Evolutionary conservation across 352 stramenopile genomes (phyloP).

Genomic region (Peronospora tabacina): DNA sequence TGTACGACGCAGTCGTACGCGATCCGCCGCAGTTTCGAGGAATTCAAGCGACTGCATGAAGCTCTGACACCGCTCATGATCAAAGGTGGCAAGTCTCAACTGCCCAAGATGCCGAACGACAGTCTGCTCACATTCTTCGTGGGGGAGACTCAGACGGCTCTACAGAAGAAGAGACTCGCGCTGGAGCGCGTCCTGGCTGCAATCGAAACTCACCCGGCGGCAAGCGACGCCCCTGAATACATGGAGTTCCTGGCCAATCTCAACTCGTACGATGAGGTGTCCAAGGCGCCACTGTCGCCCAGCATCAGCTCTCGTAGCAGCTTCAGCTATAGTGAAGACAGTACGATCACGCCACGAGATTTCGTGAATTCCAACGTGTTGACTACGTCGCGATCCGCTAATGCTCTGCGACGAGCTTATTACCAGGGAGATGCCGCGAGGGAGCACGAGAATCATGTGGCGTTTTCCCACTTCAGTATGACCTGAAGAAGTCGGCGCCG

Average conservation of each 20-base stretch:
- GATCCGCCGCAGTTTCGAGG: conserved; percentile 60
- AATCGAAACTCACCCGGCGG: conserved; percentile 48
- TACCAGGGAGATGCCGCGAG: conserved; percentile 21
- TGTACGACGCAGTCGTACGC: conserved; percentile 50
- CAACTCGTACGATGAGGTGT: conserved; percentile 47
- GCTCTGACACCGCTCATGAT: conserved; percentile 48
- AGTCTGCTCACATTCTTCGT: conserved; percentile 68
- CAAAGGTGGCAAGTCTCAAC: conserved; percentile 35
- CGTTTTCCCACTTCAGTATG: conserved; percentile 52
- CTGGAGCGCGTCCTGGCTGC: conserved; percentile 40
- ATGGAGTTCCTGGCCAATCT: conserved; percentile 54
- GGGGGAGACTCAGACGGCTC: conserved; percentile 55
- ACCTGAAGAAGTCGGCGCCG: conserved; percentile 15
- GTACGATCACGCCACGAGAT: conserved; percentile 20
- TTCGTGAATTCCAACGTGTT: conserved; percentile 16
- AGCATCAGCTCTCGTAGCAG: conserved; percentile 26
- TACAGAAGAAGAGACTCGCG: conserved; percentile 57
- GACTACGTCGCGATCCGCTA: conserved; percentile 29
- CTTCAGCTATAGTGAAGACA: conserved; percentile 31
- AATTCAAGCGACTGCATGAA: conserved; percentile 72
- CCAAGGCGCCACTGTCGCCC: conserved; percentile 23
- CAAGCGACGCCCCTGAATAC: conserved; percentile 59
- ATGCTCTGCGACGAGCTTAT: conserved; percentile 28
- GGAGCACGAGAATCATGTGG: conserved; percentile 32
- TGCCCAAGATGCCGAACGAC: conserved; percentile 47